Percentiles rank a stretch among this genome's conserved stretches.
phyloP scores from a whole-genome alignment of 768 basidiomycete species.

The Amyloporia xantha region DNA sequence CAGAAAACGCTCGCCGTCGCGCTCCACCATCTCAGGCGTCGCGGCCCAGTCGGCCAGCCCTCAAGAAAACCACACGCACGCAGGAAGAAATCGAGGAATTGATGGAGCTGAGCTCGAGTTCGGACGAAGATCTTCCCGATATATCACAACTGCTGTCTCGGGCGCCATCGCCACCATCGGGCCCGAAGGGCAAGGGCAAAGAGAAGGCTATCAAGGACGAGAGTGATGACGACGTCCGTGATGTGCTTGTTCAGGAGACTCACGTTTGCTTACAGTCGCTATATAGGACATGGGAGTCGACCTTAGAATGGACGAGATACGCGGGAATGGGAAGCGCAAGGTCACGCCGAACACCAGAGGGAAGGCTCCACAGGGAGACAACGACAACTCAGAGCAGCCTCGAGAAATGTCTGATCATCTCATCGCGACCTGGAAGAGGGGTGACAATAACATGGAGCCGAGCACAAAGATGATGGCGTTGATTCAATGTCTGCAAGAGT shows the following conservation, averaged over 20 bases:
- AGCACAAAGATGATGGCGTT: constrained; percentile 63
- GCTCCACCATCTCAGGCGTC: not conserved
- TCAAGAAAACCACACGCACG: constrained; percentile 1
- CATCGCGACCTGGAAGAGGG: constrained; percentile 49
- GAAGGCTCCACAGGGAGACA: constrained; percentile 8
- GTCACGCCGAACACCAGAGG: constrained; percentile 20
- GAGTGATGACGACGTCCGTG: constrained; percentile 6
- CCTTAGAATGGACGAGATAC: constrained; percentile 8
- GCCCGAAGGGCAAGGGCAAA: not conserved
- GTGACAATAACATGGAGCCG: constrained; percentile 56
- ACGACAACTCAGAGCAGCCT: constrained; percentile 23
- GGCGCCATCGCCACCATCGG: not conserved
- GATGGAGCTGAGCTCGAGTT: constrained; percentile 14
- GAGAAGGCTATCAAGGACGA: constrained; percentile 2
- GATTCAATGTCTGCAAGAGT: constrained; percentile 49
- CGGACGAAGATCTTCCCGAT: constrained; percentile 48
- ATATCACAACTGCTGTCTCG: constrained; percentile 31
- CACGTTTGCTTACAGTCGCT: too few relatives aligned
- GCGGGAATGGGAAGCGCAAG: constrained; percentile 22
- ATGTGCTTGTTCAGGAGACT: too few relatives aligned
- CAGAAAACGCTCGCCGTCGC: constrained; percentile 21
- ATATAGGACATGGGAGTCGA: not conserved
- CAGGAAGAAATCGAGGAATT: constrained; percentile 6
- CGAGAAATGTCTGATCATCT: constrained; percentile 16
- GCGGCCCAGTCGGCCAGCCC: not conserved